Base-by-base conservation (phyloP, 2,329 filamentous ascomycete species). In the Geosmithia flava region DNA sequence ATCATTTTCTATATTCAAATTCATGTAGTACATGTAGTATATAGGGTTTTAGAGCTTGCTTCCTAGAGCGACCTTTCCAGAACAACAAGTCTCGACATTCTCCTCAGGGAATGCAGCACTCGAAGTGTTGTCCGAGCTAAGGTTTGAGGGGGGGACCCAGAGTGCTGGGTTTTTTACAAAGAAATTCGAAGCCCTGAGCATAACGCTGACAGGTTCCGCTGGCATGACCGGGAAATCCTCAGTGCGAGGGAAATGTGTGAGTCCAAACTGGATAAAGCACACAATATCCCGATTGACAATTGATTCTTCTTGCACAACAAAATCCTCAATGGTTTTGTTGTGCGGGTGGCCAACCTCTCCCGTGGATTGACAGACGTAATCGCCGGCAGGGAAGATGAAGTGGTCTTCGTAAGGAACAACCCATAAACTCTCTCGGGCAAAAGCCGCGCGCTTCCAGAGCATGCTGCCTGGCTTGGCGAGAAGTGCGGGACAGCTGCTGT, bases 161-260 rank as follows among this genome's bases (percentile, higher is more conserved):
- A 94, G 69, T 48, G 79, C 84, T 2, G 87, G 87, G 60, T 91
- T 94, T 55, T 78, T 75, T 19, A 74, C 68, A 66, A 94, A 95
- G 75, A 94, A 94, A 68, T 94, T 83, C 41, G 87, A 70, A 2
- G 88, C 88, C 33, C 87, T 71, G 40, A 94, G 70, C 39, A 94
- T 72, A 55, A 95, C 69, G 1, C 80, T 87, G 76, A 95, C 90
- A 1, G 87, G 85, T 70, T 90, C 85, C 0, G 79, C 85, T 0
- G 88, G 88, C 89, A 95, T 95, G 95, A 74, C 29, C 90, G 90
- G 70, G 87, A 95, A 64, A 95, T 90, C 61, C 96, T 90, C 0
- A 89, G 88, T 0, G 85, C 71, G 0, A 90, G 89, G 70, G 95
- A 91, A 62, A 95, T 90, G 1, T 85, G 91, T 37, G 95, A 73